Percentiles rank a stretch among this genome's conserved stretches.
phyloP scores from a whole-genome alignment of 345 rosid genomes.

The Syzygium oleosum region DNA sequence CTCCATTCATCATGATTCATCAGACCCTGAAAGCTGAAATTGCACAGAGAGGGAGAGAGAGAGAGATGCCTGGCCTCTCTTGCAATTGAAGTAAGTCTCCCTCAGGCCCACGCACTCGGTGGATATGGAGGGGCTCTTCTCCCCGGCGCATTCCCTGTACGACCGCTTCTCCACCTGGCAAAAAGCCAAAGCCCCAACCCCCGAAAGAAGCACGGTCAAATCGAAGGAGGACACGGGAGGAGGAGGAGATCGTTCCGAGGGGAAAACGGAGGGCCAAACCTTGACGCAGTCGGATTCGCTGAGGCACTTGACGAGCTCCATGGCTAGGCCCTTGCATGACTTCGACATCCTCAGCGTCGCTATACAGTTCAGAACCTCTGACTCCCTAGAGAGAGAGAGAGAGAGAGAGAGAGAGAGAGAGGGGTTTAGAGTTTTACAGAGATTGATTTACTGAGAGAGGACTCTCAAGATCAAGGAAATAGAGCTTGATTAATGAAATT shows the following conservation, averaged over 20 bases:
- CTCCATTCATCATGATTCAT: background rate
- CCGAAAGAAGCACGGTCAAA: too few relatives aligned
- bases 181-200: rapidly evolving
- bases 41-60: background rate
- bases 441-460: background rate
- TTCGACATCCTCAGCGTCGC: slow-evolving; percentile 47
- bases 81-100: slow-evolving; percentile 97
- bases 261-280: slow-evolving; percentile 21
- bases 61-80: slow-evolving; percentile 82
- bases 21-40: background rate
- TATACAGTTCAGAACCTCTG: background rate
- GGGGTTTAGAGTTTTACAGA: background rate
- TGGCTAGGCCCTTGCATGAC: slow-evolving; percentile 94
- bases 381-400: background rate
- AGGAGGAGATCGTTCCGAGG: background rate
- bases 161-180: slow-evolving; percentile 67
- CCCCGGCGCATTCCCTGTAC: slow-evolving; percentile 77
- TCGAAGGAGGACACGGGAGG: too few relatives aligned
- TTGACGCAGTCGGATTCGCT: slow-evolving; percentile 82
- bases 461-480: too few relatives aligned
- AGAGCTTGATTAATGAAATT: too few relatives aligned
- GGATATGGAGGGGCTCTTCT: slow-evolving; percentile 71
- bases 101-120: slow-evolving; percentile 91
- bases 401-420: background rate
- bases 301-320: slow-evolving; percentile 90